Evolutionary conservation across 192 early-diverging fungal genomes (phyloP), one percentile per base, ranked within the genome.

Genomic region (Dissophora globulifera): DNA sequence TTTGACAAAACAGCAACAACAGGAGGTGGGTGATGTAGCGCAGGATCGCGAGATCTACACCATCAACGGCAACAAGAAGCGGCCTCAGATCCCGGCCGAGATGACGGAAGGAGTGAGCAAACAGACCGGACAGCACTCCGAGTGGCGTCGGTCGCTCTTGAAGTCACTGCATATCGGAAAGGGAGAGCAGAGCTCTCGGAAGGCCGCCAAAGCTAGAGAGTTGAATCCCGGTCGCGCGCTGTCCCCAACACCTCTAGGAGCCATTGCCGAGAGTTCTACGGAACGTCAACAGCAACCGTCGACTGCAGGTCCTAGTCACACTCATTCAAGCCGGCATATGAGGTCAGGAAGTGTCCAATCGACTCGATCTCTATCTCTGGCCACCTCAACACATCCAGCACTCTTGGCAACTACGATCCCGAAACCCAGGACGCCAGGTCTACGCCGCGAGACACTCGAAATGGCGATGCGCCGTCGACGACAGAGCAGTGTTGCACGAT

Each of bases 391-490:
- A 6, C 72, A 76, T 20, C 57, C 72, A 1, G 72, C 50, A 10
- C 35, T 76, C 10, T 48, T 67, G 46, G 63, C 62, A 2, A 46
- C 71, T n/a, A 52, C 71, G 22, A 43, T 67, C 2, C 15, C 72
- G 27, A 62, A 61, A 29, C 58, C 52, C 10, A 47, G 57, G 23
- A n/a, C 25, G 4, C 58, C 58, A 8, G 64, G 57, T 17, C 26
- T 67, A 15, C 62, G 72, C 8, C 72, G 72, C 0, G 72, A 76
- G 47, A 76, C 72, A 7, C 31, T 76, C 1, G 72, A 76, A 42
- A 76, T 76, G 72, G 72, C 72, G 0, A 76, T 76, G 63, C 62
- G 62, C 23, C 58, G 64, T 31, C 63, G 64, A n/a, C 57, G 72
- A 5, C 50, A 58, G 46, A 59, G 57, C 19, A 76, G 72, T 51